Percentiles rank a stretch among this genome's conserved stretches.
Evolutionary conservation across 2,329 filamentous ascomycete genomes (phyloP).

Genomic region (Fusarium sacchari): DNA sequence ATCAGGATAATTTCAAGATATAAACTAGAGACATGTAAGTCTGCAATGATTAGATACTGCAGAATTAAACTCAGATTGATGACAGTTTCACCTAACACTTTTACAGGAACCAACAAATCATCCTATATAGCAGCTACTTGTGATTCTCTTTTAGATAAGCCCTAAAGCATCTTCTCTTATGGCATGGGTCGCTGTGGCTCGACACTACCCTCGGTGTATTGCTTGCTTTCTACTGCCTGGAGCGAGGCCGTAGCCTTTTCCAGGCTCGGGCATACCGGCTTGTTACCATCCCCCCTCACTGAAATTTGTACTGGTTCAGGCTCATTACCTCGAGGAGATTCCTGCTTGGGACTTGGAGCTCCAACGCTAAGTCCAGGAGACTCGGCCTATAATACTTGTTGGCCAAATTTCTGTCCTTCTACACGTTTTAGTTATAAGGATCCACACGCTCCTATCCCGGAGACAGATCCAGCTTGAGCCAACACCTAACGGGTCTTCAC

Average conservation of each 20-base stretch:
- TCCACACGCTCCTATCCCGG: no score
- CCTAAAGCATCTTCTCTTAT: neutral
- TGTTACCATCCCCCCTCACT: neutral
- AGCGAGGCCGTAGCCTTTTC: neutral
- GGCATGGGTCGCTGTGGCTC: no score
- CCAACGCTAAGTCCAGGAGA: neutral
- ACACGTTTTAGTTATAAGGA: neutral
- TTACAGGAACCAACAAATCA: neutral
- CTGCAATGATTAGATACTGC: rapidly evolving
- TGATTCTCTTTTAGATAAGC: neutral
- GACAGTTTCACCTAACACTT: rapidly evolving
- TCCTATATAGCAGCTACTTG: neutral
- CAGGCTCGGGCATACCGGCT: neutral
- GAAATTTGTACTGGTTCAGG: neutral
- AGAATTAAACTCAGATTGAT: no score
- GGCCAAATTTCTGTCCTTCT: neutral
- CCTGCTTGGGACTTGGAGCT: neutral
- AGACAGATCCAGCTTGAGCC: neutral
- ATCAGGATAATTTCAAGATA: no score
- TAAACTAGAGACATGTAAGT: no score
- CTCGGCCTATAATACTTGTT: neutral
- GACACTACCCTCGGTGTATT: neutral
- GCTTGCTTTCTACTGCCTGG: neutral
- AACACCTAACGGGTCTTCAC: neutral
- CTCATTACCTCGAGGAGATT: neutral